Conservation (phyloP, 768 basidiomycete genomes). For the Inosperma sp. region DNA sequence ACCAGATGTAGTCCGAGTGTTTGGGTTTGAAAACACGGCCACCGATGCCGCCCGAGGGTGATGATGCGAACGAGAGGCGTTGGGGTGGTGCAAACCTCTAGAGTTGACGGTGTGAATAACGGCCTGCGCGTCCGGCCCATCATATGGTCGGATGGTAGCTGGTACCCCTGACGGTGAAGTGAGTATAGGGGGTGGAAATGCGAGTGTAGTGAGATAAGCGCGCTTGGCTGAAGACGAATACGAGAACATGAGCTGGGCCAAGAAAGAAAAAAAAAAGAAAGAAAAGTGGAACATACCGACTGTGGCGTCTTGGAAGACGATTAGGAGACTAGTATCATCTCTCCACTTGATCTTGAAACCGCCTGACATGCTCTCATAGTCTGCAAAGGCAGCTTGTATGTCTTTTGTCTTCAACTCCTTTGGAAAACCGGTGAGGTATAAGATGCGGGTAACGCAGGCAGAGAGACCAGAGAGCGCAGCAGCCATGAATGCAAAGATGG, state of each 20-base stretch:
- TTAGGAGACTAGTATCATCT: constrained; percentile 91
- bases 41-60: constrained; percentile 65
- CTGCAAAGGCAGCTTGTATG: constrained; percentile 84
- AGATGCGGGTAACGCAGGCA: constrained; percentile 93
- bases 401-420: constrained; percentile 98
- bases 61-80: constrained; percentile 67
- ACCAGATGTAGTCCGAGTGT: constrained; percentile 42
- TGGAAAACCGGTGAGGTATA: constrained; percentile 87
- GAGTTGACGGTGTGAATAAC: constrained; percentile 83
- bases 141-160: constrained; percentile 83
- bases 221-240: constrained; percentile 90
- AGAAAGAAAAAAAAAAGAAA: constrained; percentile 5
- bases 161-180: constrained; percentile 48
- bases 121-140: constrained; percentile 85
- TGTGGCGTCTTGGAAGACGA: constrained; percentile 89
- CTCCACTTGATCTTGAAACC: constrained; percentile 99
- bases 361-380: constrained; percentile 80
- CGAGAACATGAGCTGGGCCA: constrained; percentile 8
- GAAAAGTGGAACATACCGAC: constrained; percentile 60
- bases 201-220: constrained; percentile 88
- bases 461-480: constrained; percentile 77
- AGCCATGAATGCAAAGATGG: no score
- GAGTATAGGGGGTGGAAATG: constrained; percentile 71
- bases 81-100: constrained; percentile 57
- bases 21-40: constrained; percentile 58